Evolutionary conservation across 352 stramenopile species (phyloP).

Genomic region (Aphanomyces euteiches): DNA sequence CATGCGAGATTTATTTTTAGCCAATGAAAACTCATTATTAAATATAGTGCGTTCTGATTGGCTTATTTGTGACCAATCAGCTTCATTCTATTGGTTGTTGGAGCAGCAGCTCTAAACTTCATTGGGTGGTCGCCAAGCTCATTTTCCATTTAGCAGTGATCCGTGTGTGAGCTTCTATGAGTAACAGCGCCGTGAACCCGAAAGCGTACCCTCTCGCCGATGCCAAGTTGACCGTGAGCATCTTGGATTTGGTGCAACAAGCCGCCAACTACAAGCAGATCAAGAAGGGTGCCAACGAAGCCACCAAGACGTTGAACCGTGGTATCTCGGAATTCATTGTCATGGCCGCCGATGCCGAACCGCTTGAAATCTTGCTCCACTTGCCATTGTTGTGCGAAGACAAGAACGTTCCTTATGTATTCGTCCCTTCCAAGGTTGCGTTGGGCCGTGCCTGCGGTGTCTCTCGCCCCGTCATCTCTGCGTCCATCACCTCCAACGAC

Average conservation of each 20-base stretch:
- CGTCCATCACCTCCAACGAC: slow-evolving; percentile 99
- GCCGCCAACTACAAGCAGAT: slow-evolving; percentile 99
- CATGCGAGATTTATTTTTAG: no score
- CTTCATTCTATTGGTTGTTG: slow-evolving; percentile 6
- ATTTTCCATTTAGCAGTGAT: slow-evolving; percentile 65
- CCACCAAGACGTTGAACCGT: slow-evolving; percentile 99
- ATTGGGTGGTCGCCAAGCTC: slow-evolving; percentile 24
- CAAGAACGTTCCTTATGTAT: slow-evolving; percentile 93
- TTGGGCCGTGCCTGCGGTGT: slow-evolving; percentile 98
- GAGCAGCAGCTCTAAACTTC: slow-evolving; percentile 18
- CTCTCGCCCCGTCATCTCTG: slow-evolving; percentile 97
- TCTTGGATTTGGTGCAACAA: slow-evolving; percentile 99
- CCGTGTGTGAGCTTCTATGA: slow-evolving; percentile 87
- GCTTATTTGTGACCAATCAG: slow-evolving; percentile 15
- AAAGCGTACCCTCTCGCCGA: slow-evolving; percentile 98
- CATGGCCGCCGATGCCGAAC: slow-evolving; percentile 99
- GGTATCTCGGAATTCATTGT: slow-evolving; percentile 99
- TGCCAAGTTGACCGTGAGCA: slow-evolving; percentile 97
- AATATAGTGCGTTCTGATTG: not conserved
- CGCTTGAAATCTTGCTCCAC: slow-evolving; percentile 99
- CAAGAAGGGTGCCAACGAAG: slow-evolving; percentile 99
- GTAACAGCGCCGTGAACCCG: slow-evolving; percentile 82
- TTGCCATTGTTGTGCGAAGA: slow-evolving; percentile 98
- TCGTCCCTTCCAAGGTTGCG: slow-evolving; percentile 96
- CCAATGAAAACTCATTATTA: no score